phyloP scores from a whole-genome alignment of 345 rosid species.

The Citrus medica region DNA sequence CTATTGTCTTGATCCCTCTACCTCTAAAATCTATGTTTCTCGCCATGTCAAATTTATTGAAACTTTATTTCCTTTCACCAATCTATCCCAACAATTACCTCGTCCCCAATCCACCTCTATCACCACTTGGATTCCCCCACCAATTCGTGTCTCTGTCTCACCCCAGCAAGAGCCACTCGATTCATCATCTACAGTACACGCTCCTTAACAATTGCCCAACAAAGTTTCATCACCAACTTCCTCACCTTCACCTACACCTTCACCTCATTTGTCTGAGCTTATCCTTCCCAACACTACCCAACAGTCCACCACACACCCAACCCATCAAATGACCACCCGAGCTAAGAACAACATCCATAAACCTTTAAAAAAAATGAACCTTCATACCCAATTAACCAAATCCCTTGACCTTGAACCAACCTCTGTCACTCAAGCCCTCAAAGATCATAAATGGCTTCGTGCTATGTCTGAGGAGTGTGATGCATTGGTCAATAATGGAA shows the following conservation, averaged over 20 bases:
- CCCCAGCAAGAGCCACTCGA: neutral
- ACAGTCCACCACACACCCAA: neutral
- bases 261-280: neutral
- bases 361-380: neutral
- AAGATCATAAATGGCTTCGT: neutral
- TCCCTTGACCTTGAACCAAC: neutral
- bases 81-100: neutral
- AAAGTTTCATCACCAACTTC: neutral
- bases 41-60: neutral
- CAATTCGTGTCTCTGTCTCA: neutral
- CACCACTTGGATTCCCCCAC: neutral
- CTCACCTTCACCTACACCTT: neutral
- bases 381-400: neutral
- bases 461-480: neutral
- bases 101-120: neutral
- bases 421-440: neutral
- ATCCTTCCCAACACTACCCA: neutral
- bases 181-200: neutral
- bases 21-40: neutral
- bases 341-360: neutral
- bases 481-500: neutral
- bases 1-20: neutral
- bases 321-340: neutral
- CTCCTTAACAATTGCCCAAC: neutral
- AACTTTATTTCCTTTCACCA: neutral